A percentile compares a stretch with the other conserved stretches of the same genome.
phyloP scores from a whole-genome alignment of 768 basidiomycete genomes.

The Tylopilus plumbeoviolaceoides region DNA sequence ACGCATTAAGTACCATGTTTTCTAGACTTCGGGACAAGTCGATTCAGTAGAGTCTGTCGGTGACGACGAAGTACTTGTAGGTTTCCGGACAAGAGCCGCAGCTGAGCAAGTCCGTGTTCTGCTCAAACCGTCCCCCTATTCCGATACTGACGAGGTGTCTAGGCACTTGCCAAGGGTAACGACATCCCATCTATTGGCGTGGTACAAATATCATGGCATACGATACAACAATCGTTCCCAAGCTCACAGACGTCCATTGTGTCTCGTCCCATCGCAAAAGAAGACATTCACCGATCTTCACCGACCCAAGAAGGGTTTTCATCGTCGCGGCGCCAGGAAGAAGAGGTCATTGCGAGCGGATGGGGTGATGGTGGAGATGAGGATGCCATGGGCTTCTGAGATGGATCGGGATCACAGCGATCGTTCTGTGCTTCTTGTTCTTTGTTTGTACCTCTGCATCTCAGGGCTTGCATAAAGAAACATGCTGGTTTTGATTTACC shows the following conservation, averaged over 20 bases:
- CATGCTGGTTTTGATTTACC: conserved; percentile 9
- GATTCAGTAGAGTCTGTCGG: conserved; percentile 58
- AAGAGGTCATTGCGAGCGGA: conserved; percentile 60
- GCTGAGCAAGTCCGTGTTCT: conserved; percentile 68
- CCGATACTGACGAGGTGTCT: conserved; percentile 11
- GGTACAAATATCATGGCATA: conserved; percentile 67
- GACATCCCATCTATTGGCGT: conserved; percentile 63
- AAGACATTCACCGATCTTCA: conserved; percentile 23
- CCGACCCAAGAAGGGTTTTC: conserved; percentile 15
- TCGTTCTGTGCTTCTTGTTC: conserved; percentile 2
- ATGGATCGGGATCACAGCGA: neutral
- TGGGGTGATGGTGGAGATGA: conserved; percentile 67
- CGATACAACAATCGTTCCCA: conserved; percentile 28
- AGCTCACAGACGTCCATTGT: conserved; percentile 11
- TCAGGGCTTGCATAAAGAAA: conserved; percentile 10
- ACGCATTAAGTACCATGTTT: conserved; percentile 6
- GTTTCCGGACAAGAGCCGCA: conserved; percentile 66
- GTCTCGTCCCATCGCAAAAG: conserved; percentile 21
- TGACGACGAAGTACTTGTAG: conserved; percentile 56
- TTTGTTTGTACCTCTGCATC: conserved; percentile 13
- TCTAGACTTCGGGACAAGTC: conserved; percentile 63
- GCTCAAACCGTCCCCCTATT: neutral
- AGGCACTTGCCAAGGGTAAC: conserved; percentile 72
- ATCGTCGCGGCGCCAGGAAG: conserved; percentile 44
- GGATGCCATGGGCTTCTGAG: conserved; percentile 69